Conservation (phyloP, 768 basidiomycete genomes). For the Lentinula raphanica region DNA sequence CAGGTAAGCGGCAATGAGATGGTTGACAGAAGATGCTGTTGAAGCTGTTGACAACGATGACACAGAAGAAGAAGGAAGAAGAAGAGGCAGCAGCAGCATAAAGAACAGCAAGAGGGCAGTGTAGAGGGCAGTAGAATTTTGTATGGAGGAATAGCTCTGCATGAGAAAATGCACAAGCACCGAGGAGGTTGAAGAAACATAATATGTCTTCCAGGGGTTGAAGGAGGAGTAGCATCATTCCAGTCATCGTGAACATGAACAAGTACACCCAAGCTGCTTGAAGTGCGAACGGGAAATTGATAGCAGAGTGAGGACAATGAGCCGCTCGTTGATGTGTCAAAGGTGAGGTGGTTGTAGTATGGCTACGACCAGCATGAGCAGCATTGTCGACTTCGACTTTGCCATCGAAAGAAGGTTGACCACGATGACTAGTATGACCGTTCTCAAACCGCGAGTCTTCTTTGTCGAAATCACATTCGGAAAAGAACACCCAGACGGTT, state of each 20-base stretch:
- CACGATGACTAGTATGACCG: neutral
- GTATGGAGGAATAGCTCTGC: conserved; percentile 73
- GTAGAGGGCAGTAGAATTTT: conserved; percentile 60
- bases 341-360: too few species aligned
- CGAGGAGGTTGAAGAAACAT: conserved; percentile 73
- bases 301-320: conserved; percentile 63
- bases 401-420: too few species aligned
- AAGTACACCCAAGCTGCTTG: conserved; percentile 76
- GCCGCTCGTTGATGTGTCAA: too few species aligned
- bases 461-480: conserved; percentile 35
- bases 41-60: neutral
- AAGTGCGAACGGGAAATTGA: conserved; percentile 79
- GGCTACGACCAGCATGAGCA: too few species aligned
- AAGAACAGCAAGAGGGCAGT: conserved; percentile 46
- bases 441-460: conserved; percentile 4
- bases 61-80: too few species aligned
- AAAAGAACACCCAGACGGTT: conserved; percentile 66
- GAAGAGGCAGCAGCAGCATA: conserved; percentile 51
- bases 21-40: neutral
- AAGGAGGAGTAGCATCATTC: conserved; percentile 75
- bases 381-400: too few species aligned
- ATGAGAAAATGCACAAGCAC: conserved; percentile 64
- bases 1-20: conserved; percentile 30
- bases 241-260: conserved; percentile 75
- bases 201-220: conserved; percentile 73